Conservation (phyloP, 257 asterid species). For the Penstemon newberryi region DNA sequence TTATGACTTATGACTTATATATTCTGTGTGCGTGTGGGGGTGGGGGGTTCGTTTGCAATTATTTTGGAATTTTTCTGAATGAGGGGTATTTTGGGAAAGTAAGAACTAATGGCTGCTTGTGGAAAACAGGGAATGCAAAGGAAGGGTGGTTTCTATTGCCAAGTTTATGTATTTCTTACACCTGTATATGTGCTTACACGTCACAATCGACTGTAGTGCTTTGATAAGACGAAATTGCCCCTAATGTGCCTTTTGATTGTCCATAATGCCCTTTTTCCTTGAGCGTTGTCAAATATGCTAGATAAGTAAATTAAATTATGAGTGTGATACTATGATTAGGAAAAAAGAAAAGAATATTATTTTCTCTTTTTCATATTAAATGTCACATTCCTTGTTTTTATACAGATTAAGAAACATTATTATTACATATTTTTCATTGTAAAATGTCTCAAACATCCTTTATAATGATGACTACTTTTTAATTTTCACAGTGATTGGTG, state of each 20-base stretch:
- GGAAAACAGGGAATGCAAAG: conserved; percentile 18
- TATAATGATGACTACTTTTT: too few relatives aligned
- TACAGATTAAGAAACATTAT: too few relatives aligned
- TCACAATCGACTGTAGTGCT: not conserved
- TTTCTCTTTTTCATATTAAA: not conserved
- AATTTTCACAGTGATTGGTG: too few relatives aligned
- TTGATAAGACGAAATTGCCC: conserved; percentile 29
- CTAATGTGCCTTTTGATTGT: not conserved
- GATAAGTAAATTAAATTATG: not conserved
- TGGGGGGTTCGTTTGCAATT: conserved; percentile 22
- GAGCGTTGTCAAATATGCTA: conserved; percentile 30
- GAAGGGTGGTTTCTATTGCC: conserved; percentile 25
- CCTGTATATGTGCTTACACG: conserved; percentile 22
- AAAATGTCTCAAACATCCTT: too few relatives aligned
- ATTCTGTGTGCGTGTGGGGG: conserved; percentile 15
- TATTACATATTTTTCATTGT: too few relatives aligned
- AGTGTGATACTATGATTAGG: not conserved
- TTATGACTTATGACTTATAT: conserved; percentile 24
- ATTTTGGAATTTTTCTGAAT: conserved; percentile 32
- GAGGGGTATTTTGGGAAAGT: conserved; percentile 35
- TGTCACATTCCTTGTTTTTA: too few relatives aligned
- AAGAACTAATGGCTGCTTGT: conserved; percentile 7
- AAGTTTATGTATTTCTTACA: conserved; percentile 18
- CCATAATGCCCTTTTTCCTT: conserved; percentile 28
- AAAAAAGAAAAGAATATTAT: not conserved